phyloP scores from a whole-genome alignment of 345 rosid species.

The Dipteronia dyeriana region DNA sequence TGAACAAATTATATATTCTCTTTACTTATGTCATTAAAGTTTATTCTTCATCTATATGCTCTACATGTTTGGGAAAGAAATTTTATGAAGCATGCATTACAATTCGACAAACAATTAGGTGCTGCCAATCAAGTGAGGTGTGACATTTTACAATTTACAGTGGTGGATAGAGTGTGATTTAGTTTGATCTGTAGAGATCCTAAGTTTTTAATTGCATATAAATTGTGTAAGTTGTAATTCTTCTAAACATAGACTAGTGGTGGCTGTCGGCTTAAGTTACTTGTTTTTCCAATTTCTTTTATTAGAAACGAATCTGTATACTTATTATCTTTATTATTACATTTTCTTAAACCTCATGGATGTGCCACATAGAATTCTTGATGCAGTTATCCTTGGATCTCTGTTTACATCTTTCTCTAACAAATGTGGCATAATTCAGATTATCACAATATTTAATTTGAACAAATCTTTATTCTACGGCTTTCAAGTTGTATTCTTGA shows the following conservation, averaged over 20 bases:
- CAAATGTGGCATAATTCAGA: too few species aligned
- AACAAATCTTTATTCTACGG: too few species aligned
- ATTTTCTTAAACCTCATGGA: too few species aligned
- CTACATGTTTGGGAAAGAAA: background rate
- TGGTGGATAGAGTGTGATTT: background rate
- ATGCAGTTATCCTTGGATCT: too few species aligned
- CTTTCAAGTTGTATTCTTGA: too few species aligned
- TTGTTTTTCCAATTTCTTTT: background rate
- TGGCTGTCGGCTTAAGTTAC: background rate
- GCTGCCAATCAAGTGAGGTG: background rate
- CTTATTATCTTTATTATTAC: too few species aligned
- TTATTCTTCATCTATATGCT: background rate
- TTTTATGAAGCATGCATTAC: background rate
- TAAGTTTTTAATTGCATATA: background rate
- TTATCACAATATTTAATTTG: too few species aligned
- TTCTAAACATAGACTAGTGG: background rate
- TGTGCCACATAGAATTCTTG: too few species aligned
- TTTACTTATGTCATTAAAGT: background rate
- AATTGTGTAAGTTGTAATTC: background rate
- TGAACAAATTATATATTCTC: background rate
- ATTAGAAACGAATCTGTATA: too few species aligned
- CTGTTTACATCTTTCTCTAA: too few species aligned
- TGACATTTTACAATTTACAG: background rate
- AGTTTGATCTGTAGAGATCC: background rate
- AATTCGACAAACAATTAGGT: background rate